These are phyloP conservation scores for Periglandula ipomoeae DNA, from an alignment of 2,329 filamentous ascomycete genomes.

Conservation along the genomic window DNA sequence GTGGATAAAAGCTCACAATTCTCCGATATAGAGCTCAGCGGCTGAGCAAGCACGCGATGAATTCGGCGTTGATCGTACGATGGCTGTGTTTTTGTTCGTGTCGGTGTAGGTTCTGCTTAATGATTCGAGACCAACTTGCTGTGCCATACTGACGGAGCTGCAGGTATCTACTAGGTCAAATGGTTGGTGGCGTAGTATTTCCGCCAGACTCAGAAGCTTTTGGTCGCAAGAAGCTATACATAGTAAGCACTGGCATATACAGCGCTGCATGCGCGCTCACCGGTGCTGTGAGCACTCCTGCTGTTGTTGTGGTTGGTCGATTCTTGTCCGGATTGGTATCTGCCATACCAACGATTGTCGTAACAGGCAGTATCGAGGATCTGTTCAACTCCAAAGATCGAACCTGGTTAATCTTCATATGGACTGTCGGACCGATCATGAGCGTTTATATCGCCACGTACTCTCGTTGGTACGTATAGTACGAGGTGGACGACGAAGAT, in stretches of 20 bases:
- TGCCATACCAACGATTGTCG: background rate
- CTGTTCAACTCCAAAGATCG: background rate
- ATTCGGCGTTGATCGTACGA: background rate
- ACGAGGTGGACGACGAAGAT: no score
- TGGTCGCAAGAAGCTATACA: background rate
- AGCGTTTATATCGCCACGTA: background rate
- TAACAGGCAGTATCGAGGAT: background rate
- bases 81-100: background rate
- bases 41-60: background rate
- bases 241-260: background rate
- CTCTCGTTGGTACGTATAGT: background rate
- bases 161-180: constrained; percentile 1
- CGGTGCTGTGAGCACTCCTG: background rate
- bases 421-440: background rate
- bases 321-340: background rate
- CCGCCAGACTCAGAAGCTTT: background rate
- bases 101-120: background rate
- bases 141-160: no score
- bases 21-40: background rate
- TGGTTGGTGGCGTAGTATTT: background rate
- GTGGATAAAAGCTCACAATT: no score
- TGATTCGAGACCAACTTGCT: background rate
- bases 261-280: background rate
- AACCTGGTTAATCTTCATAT: background rate
- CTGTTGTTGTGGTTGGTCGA: background rate